These are phyloP conservation scores for Conringia planisiliqua DNA, from an alignment of 345 rosid species.

Conservation along the genomic window DNA sequence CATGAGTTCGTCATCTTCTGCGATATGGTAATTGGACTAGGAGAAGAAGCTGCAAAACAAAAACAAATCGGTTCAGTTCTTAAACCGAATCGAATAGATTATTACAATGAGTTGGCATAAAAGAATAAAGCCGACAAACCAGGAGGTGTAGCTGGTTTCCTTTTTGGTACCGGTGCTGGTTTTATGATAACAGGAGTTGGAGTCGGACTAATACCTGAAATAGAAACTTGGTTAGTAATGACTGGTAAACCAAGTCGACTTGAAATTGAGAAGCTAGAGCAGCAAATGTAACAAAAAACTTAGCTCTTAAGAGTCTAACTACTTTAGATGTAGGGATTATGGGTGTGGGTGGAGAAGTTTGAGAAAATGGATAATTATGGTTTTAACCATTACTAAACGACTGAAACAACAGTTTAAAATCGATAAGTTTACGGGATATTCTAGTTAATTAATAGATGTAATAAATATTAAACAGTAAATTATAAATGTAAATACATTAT, in stretches of 20 bases:
- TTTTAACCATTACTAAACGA: too few species aligned
- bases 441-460: too few species aligned
- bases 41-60: constrained; percentile 43
- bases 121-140: constrained; percentile 38
- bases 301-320: too few species aligned
- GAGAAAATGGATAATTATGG: too few species aligned
- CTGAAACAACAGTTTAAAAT: too few species aligned
- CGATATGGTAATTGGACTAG: constrained; percentile 47
- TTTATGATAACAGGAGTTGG: constrained; percentile 48
- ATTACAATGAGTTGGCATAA: not conserved
- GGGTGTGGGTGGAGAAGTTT: too few species aligned
- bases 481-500: too few species aligned
- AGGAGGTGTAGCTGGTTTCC: constrained; percentile 48
- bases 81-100: not conserved
- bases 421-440: too few species aligned
- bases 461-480: too few species aligned
- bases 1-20: constrained; percentile 76
- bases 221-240: not conserved
- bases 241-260: not conserved
- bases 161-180: constrained; percentile 39
- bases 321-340: too few species aligned
- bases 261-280: not conserved
- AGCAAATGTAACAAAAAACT: not conserved
- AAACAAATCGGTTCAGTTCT: not conserved
- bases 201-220: constrained; percentile 31